These are phyloP conservation scores for Bullera alba DNA, from an alignment of 768 basidiomycete species.

Conservation along the genomic window DNA sequence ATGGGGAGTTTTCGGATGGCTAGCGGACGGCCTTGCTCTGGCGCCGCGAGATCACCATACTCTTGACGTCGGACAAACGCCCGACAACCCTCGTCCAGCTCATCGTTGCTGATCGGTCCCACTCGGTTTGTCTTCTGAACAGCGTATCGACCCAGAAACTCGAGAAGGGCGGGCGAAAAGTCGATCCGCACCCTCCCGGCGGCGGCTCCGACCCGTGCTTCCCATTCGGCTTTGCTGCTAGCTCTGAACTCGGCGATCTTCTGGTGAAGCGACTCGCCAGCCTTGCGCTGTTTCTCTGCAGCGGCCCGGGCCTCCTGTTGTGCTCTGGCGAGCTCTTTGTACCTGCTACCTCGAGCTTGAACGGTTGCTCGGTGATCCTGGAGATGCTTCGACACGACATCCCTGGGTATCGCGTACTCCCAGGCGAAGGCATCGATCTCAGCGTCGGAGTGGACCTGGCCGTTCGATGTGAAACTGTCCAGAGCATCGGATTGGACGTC, in stretches of 20 bases:
- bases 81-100: slow-evolving; percentile 15
- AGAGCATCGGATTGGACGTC: background rate
- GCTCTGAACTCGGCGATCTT: slow-evolving; percentile 21
- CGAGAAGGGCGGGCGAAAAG: slow-evolving; percentile 9
- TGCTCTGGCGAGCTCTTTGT: background rate
- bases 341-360: background rate
- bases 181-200: slow-evolving; percentile 1
- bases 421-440: background rate
- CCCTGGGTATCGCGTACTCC: background rate
- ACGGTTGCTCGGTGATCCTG: background rate
- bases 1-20: too few relatives aligned
- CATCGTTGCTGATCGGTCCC: slow-evolving; percentile 4
- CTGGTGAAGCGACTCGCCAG: slow-evolving; percentile 12
- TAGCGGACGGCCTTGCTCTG: background rate
- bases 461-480: background rate
- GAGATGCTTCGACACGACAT: background rate
- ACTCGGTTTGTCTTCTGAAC: slow-evolving; percentile 5
- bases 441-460: background rate
- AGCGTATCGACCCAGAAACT: slow-evolving; percentile 19
- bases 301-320: background rate
- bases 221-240: slow-evolving; percentile 19
- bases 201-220: slow-evolving; percentile 9
- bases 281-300: slow-evolving; percentile 5
- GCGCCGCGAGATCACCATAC: background rate
- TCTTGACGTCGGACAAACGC: slow-evolving; percentile 4